Percentiles rank a stretch among this genome's conserved stretches.
Evolutionary conservation across 2,329 filamentous ascomycete species (phyloP).

Genomic region (Aspergillus costaricaensis): DNA sequence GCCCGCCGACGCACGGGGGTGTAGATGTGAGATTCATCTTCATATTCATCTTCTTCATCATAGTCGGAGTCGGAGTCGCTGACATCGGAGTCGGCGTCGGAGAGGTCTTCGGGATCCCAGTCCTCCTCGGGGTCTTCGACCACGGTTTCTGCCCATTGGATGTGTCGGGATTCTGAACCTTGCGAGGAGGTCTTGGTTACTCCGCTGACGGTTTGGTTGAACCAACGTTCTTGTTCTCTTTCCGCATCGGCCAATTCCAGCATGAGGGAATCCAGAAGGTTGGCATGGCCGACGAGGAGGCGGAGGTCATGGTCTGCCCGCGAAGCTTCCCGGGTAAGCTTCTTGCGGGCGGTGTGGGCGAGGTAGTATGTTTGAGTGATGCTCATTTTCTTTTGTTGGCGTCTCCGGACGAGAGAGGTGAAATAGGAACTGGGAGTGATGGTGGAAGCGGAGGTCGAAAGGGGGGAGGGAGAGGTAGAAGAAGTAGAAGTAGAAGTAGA

Average conservation of each 20-base stretch:
- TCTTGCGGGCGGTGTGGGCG: conserved; percentile 91
- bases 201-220: conserved; percentile 89
- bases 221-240: conserved; percentile 94
- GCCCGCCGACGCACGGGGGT: conserved; percentile 32
- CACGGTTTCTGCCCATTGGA: conserved; percentile 84
- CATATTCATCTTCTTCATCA: conserved; percentile 35
- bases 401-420: conserved; percentile 40
- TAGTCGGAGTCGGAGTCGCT: conserved; percentile 56
- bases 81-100: conserved; percentile 56
- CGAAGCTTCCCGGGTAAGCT: conserved; percentile 91
- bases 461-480: conserved; percentile 19
- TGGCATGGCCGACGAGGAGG: conserved; percentile 94
- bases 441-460: conserved; percentile 30
- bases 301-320: conserved; percentile 91
- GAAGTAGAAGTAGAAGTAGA: conserved; percentile 19
- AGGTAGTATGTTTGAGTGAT: conserved; percentile 98
- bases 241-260: conserved; percentile 87
- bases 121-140: conserved; percentile 73
- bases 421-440: conserved; percentile 41
- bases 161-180: conserved; percentile 65
- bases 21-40: conserved; percentile 43
- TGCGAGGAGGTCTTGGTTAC: conserved; percentile 54
- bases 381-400: conserved; percentile 82
- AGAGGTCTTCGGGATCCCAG: conserved; percentile 66
- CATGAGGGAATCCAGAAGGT: conserved; percentile 96